Percentiles rank a stretch among this genome's conserved stretches.
These are phyloP conservation scores for Coniochaeta ligniaria DNA, from an alignment of 2,329 filamentous ascomycete species.

Conservation along the genomic window DNA sequence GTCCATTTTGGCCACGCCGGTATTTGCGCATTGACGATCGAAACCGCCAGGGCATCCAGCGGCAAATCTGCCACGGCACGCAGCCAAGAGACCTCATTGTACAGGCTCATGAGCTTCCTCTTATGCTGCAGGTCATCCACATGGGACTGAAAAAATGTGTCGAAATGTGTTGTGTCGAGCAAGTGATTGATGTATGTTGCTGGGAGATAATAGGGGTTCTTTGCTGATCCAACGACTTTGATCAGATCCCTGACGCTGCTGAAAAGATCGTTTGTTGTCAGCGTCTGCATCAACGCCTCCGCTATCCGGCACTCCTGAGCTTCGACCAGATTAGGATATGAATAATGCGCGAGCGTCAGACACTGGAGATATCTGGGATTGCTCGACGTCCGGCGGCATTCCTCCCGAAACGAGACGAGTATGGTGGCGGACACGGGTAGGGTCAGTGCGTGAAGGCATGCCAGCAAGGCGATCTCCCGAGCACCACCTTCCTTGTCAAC, in stretches of 20 bases:
- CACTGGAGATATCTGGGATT: slow-evolving; percentile 6
- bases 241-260: slow-evolving; percentile 5
- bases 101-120: slow-evolving; percentile 8
- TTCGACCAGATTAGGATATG: slow-evolving; percentile 3
- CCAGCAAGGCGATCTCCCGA: slow-evolving; percentile 6
- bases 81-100: slow-evolving; percentile 8
- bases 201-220: slow-evolving; percentile 3
- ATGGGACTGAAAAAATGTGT: slow-evolving; percentile 1
- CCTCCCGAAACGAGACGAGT: slow-evolving; percentile 6
- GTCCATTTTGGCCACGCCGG: slow-evolving; percentile 9
- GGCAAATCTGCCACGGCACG: slow-evolving; percentile 1
- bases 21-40: slow-evolving; percentile 8
- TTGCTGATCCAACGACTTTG: slow-evolving; percentile 1
- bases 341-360: slow-evolving; percentile 2
- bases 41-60: slow-evolving; percentile 4
- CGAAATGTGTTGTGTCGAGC: slow-evolving; percentile 2
- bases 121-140: slow-evolving; percentile 2
- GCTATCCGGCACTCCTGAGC: slow-evolving; percentile 5
- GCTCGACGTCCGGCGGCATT: not conserved
- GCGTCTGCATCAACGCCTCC: slow-evolving; percentile 5
- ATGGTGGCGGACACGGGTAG: not conserved
- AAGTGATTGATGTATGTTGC: slow-evolving; percentile 4
- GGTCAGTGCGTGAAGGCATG: slow-evolving; percentile 8
- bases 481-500: slow-evolving; percentile 3
- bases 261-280: slow-evolving; percentile 6